Base-by-base conservation (phyloP, 805 yeast genomes). In the Yarrowia bubula region DNA sequence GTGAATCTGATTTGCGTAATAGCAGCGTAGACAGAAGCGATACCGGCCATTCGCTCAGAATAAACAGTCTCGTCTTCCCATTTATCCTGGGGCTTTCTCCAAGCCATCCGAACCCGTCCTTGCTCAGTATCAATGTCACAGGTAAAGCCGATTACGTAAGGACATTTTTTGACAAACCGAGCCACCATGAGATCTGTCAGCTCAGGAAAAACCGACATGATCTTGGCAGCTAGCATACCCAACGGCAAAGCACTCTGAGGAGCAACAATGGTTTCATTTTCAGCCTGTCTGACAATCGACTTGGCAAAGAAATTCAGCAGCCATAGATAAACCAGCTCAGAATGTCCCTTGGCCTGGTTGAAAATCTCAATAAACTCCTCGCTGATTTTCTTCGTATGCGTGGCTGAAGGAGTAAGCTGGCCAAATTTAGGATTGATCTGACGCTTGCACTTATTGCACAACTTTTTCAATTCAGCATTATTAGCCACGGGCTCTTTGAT, bases 381-480 rank as follows among this genome's bases (percentile, higher is more conserved):
- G 1, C 71, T 68, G 57, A 75, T 66, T 28, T 76, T 74, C 1
- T 74, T 72, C 47, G 92, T 78, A 72, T 95, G 97, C 2, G 75
- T 51, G 63, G 73, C 75, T 63, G 92, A 86, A 71, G 86, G 87
- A 1, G 97, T 91, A 67, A 95, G 79, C 76, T 95, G 98, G 11
- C 99, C 98, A 69, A 95, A 86, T 72, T 88, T 89, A 6, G 97
- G 95, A 72, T 90, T 90, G 69, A 95, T 84, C 70, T 86, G 85
- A 58, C 97, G 79, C 72, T 87, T 88, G 65, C 85, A 81, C n/a
- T 81, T 80, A 17, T 61, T 61, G 41, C 55, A 46, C 39, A 47
- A 8, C 13, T 61, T 48, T n/a, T 61, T 61, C 39, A 61, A 6
- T 15, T 61, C 57, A 11, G 47, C 18, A 15, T 61, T 47, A n/a